Base-by-base conservation (phyloP, 2,329 filamentous ascomycete species). In the Fusarium vanettenii region DNA sequence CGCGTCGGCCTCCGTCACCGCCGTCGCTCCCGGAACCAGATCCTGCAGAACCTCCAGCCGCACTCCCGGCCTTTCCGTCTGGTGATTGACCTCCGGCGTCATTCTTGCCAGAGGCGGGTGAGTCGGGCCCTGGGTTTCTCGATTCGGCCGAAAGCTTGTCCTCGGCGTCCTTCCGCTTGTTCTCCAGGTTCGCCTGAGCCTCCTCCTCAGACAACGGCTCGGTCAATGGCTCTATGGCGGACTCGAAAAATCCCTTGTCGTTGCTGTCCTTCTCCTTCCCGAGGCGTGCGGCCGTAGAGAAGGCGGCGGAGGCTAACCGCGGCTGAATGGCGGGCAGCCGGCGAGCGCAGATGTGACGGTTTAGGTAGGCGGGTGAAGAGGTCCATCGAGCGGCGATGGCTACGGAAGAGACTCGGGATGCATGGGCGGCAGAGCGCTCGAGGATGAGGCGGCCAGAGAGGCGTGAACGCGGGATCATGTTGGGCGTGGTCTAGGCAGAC, bases 1-100 rank as follows among this genome's bases (percentile, higher is more conserved):
- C 92, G 80, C 91, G 93, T 83, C 91, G 93, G 60, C 93, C 91
- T 27, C 92, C 89, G 76, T 92, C 91, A 43, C 89, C 81, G 8
- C 81, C 87, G 74, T 93, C 91, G 64, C 87, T 88, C 18, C 88
- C 80, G 25, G 87, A 86, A 9, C 88, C 86, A 69, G 82, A 87
- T 74, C 86, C 85, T 20, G 74, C 66, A 22, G 84, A 82, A 50
- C 88, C 88, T 48, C 89, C 89, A 57, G 91, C 89, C 57, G 91
- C 87, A 77, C 90, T 90, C 18, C 81, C 83, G 9, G 86, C 86
- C 78, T 90, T 91, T 61, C 86, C 88, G 79, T 93, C 91, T 81
- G 79, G 82, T 4, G 78, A 71, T 67, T 84, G 76, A 41, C 48
- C 77, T 61, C 67, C 83, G 73, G 79, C 83, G 56, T 85, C 85